These are phyloP conservation scores for Fonsecaea erecta DNA, from an alignment of 2,329 filamentous ascomycete species.

Conservation along the genomic window DNA sequence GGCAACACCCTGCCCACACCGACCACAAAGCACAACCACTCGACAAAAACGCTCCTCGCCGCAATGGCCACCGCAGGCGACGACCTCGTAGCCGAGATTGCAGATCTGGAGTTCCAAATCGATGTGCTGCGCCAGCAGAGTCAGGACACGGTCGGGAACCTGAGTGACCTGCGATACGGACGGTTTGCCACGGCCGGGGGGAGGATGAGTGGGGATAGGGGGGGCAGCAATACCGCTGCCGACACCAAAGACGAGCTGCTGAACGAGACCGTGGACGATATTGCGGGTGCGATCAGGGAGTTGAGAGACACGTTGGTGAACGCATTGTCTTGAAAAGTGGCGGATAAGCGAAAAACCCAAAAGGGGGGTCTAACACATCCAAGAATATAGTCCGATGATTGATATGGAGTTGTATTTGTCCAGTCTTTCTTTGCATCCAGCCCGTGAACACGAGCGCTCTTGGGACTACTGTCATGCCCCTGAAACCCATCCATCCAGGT, in stretches of 20 bases:
- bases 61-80: constrained; percentile 70
- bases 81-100: constrained; percentile 71
- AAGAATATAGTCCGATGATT: too few species aligned
- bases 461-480: too few species aligned
- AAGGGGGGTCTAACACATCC: too few species aligned
- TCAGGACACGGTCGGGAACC: constrained; percentile 67
- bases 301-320: constrained; percentile 11
- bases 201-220: neutral
- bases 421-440: too few species aligned
- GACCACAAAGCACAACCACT: constrained; percentile 53
- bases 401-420: too few species aligned
- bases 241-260: too few species aligned
- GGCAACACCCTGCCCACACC: constrained; percentile 11
- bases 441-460: neutral
- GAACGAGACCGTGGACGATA: constrained; percentile 13
- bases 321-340: neutral
- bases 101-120: constrained; percentile 68
- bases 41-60: constrained; percentile 66
- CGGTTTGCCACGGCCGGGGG: constrained; percentile 53
- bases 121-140: constrained; percentile 64
- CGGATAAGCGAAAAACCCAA: neutral
- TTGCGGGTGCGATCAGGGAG: constrained; percentile 19
- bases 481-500: neutral
- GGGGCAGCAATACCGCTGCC: neutral
- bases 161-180: constrained; percentile 85